phyloP scores from a whole-genome alignment of 1,284 basidiomycete species.

The Ustilago shanxiensis region DNA sequence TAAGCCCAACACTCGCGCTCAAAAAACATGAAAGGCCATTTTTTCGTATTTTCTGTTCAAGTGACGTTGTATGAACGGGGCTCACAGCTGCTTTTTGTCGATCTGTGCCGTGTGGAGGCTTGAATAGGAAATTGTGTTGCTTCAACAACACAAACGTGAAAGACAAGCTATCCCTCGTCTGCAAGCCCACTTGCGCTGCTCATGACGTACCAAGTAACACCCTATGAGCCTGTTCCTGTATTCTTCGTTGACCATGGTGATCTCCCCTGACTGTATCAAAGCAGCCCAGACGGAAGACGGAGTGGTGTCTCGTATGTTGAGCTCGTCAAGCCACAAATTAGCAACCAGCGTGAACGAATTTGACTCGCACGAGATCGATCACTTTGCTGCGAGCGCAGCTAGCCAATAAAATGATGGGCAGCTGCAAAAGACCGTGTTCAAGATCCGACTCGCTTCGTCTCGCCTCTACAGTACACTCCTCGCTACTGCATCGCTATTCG shows the following conservation, averaged over 20 bases:
- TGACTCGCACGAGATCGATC: slow-evolving; percentile 10
- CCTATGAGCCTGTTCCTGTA: too few relatives aligned
- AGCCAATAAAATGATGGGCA: slow-evolving; percentile 5
- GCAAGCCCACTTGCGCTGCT: background rate
- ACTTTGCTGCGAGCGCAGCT: background rate
- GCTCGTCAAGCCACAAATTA: background rate
- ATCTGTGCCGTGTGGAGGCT: slow-evolving; percentile 8
- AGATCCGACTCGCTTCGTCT: background rate
- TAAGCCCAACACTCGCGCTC: slow-evolving; percentile 1
- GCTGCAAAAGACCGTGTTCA: background rate
- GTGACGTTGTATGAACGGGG: background rate
- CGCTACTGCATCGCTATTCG: background rate
- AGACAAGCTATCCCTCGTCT: background rate
- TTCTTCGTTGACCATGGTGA: too few relatives aligned
- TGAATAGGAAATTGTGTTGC: background rate
- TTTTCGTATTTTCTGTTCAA: background rate
- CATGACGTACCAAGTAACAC: too few relatives aligned
- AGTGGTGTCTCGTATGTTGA: background rate
- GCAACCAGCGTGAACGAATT: background rate
- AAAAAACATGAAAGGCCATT: background rate
- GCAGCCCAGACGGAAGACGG: background rate
- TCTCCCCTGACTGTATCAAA: too few relatives aligned
- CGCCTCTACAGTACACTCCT: background rate
- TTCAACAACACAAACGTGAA: slow-evolving; percentile 1
- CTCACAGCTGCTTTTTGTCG: slow-evolving; percentile 4